phyloP scores from a whole-genome alignment of 148 eudicot species.

The Spergularia marina region DNA sequence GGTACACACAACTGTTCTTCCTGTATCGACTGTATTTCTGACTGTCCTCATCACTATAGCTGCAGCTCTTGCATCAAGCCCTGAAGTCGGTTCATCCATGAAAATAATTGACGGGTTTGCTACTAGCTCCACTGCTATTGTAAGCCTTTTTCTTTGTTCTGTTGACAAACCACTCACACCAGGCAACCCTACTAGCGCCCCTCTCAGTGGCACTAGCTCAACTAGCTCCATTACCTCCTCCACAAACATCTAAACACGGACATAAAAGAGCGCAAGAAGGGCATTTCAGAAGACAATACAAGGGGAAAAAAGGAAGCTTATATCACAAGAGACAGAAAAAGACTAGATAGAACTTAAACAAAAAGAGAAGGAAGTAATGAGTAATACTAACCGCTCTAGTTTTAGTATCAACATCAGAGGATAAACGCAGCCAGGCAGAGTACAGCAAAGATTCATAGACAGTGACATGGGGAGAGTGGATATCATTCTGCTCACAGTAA shows the following conservation, averaged over 20 bases:
- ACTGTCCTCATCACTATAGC: conserved; percentile 86
- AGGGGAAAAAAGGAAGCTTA: not conserved
- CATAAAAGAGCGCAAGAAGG: not conserved
- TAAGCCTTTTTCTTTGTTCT: conserved; percentile 72
- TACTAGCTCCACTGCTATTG: conserved; percentile 78
- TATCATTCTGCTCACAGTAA: conserved; percentile 85
- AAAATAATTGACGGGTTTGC: conserved; percentile 84
- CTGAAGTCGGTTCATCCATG: conserved; percentile 93
- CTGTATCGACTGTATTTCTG: conserved; percentile 77
- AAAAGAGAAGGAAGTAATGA: not conserved
- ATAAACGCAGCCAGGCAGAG: conserved; percentile 78
- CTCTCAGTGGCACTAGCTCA: conserved; percentile 50
- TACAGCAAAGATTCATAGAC: conserved; percentile 69
- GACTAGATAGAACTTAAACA: no score
- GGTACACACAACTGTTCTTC: conserved; percentile 85
- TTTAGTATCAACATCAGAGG: conserved; percentile 49
- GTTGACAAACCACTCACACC: conserved; percentile 75
- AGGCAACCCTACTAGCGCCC: conserved; percentile 58
- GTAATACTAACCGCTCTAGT: conserved; percentile 52
- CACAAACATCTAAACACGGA: conserved; percentile 48
- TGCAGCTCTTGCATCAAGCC: conserved; percentile 85
- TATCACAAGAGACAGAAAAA: not conserved
- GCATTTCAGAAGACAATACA: not conserved
- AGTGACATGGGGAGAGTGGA: conserved; percentile 81
- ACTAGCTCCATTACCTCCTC: conserved; percentile 68